Conservation (phyloP, 2,329 filamentous ascomycete genomes). For the Alternaria metachromatica region DNA sequence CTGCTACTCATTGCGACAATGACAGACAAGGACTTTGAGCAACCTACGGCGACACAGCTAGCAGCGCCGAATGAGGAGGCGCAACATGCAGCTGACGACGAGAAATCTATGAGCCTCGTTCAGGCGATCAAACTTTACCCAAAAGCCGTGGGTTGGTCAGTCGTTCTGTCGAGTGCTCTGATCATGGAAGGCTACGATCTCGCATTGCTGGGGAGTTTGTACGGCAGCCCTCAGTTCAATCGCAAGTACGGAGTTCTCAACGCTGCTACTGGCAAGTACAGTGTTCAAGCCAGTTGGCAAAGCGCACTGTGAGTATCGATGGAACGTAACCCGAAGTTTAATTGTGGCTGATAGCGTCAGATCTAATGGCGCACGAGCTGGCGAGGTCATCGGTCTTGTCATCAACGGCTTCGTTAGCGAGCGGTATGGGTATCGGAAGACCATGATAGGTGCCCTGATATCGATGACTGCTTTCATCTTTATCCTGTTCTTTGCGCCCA, state of each 20-base stretch:
- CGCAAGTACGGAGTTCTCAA: constrained; percentile 50
- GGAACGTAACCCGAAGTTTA: not conserved
- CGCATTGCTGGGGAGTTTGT: constrained; percentile 79
- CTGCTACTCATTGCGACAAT: constrained; percentile 17
- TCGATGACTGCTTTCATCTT: constrained; percentile 52
- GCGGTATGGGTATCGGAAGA: constrained; percentile 52
- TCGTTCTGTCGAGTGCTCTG: constrained; percentile 84
- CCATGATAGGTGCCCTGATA: constrained; percentile 51
- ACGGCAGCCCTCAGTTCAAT: constrained; percentile 55
- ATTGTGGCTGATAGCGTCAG: constrained; percentile 7
- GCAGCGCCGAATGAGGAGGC: constrained; percentile 35
- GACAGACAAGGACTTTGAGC: constrained; percentile 26
- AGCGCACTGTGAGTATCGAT: constrained; percentile 44
- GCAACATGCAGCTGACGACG: constrained; percentile 51
- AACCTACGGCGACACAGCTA: constrained; percentile 17
- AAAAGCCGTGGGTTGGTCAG: constrained; percentile 81
- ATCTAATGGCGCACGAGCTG: constrained; percentile 53
- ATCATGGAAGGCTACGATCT: constrained; percentile 90
- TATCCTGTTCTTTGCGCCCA: constrained; percentile 55
- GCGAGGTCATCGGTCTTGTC: constrained; percentile 53
- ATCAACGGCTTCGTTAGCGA: constrained; percentile 54
- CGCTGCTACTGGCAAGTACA: constrained; percentile 45
- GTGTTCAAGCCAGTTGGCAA: constrained; percentile 53
- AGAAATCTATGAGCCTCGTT: constrained; percentile 61
- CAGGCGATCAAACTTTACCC: constrained; percentile 82